Percentiles rank a stretch among this genome's conserved stretches.
Conservation (phyloP, 2,329 filamentous ascomycete genomes). For the Penicillium hesseltinei region DNA sequence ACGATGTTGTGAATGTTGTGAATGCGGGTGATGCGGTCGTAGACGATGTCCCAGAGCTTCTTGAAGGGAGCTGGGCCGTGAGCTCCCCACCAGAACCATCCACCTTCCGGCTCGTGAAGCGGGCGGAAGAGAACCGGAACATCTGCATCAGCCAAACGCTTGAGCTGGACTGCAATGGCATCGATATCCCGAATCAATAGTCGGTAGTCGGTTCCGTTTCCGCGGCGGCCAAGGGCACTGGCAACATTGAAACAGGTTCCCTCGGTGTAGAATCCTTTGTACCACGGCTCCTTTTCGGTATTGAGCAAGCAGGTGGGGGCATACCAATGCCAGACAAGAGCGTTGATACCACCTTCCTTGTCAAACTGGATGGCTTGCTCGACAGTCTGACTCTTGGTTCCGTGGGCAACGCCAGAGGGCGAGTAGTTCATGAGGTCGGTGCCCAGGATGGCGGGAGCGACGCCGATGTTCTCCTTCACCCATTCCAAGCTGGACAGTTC, state of each 20-base stretch:
- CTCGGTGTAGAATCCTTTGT: neutral
- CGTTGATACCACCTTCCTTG: neutral
- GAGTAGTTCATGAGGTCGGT: neutral
- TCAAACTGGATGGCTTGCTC: neutral
- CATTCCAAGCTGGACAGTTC: neutral
- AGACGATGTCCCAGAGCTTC: no score
- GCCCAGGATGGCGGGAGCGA: neutral
- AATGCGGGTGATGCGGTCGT: no score
- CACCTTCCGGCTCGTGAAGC: no score
- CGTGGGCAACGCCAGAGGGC: neutral
- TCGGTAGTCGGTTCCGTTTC: neutral
- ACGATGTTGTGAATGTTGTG: no score
- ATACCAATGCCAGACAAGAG: neutral
- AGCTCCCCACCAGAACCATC: no score
- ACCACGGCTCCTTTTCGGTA: neutral
- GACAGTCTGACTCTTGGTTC: neutral
- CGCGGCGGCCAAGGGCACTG: neutral
- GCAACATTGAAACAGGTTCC: neutral
- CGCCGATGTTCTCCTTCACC: neutral
- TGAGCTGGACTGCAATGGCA: no score
- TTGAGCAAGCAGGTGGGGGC: neutral
- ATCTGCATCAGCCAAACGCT: no score
- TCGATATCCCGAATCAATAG: neutral
- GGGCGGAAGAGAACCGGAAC: no score
- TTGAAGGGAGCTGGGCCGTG: no score